Evolutionary conservation across 495 filamentous ascomycete genomes (phyloP).

Genomic region (Sporormia fimetaria): DNA sequence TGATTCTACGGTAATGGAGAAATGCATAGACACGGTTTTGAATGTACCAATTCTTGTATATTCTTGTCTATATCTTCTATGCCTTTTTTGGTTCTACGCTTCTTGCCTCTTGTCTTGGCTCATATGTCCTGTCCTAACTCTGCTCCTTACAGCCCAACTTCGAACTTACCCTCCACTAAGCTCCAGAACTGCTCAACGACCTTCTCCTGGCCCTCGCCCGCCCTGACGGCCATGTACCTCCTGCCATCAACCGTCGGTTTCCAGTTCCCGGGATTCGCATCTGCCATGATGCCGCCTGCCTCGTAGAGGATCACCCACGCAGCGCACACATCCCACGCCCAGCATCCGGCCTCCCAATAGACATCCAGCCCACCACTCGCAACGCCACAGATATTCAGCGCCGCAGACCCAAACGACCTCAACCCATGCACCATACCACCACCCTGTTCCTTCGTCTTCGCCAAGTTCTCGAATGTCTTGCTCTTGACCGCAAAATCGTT

Average conservation of each 20-base stretch:
- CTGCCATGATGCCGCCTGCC: conserved; percentile 69
- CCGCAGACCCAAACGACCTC: conserved; percentile 64
- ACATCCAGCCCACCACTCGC: conserved; percentile 67
- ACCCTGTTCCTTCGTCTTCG: conserved; percentile 49
- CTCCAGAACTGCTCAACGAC: conserved; percentile 77
- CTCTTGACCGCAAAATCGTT: conserved; percentile 65
- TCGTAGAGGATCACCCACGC: conserved; percentile 82
- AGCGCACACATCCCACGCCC: conserved; percentile 90
- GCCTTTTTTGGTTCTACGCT: neutral
- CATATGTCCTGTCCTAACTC: neutral
- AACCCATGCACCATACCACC: conserved; percentile 80
- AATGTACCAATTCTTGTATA: too few relatives aligned
- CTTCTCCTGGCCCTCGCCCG: conserved; percentile 56
- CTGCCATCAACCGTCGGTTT: conserved; percentile 61
- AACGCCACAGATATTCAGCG: conserved; percentile 72
- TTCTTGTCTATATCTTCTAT: too few relatives aligned
- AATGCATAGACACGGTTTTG: too few relatives aligned
- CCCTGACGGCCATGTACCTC: conserved; percentile 67
- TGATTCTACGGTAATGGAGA: too few relatives aligned
- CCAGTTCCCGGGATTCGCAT: conserved; percentile 71
- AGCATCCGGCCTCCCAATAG: conserved; percentile 92
- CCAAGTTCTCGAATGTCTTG: conserved; percentile 54
- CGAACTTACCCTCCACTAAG: conserved; percentile 41
- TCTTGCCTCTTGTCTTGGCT: neutral
- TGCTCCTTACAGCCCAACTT: conserved; percentile 28